Percentiles rank a stretch among this genome's conserved stretches.
Evolutionary conservation across 2,329 filamentous ascomycete genomes (phyloP).

Genomic region (Leptographium radiaticola): DNA sequence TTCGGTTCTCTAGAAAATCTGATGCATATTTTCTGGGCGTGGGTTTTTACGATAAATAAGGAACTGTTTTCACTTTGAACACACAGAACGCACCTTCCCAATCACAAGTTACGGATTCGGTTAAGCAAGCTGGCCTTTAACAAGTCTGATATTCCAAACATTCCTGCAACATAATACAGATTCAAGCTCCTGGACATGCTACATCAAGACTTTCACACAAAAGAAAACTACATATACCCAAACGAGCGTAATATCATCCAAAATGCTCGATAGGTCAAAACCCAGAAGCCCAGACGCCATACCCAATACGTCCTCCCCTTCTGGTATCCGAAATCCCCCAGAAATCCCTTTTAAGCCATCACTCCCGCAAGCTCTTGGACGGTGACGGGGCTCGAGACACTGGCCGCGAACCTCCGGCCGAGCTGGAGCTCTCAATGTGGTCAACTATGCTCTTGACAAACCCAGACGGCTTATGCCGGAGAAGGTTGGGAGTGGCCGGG

Average conservation of each 20-base stretch:
- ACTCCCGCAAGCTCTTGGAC: background rate
- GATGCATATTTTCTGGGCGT: no score
- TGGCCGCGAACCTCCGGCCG: background rate
- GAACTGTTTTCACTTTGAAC: no score
- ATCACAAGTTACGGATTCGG: no score
- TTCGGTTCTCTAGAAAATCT: no score
- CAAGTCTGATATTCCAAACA: background rate
- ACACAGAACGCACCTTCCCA: no score
- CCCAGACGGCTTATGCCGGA: constrained; percentile 6
- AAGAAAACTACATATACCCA: background rate
- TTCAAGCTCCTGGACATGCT: background rate
- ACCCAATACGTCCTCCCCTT: background rate
- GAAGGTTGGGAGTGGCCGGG: constrained; percentile 10
- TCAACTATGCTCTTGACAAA: constrained; percentile 42
- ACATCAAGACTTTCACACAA: background rate
- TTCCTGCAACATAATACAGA: background rate
- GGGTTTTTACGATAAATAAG: no score
- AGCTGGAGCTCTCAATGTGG: constrained; percentile 28
- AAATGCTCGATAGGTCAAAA: background rate
- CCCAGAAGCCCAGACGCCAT: background rate
- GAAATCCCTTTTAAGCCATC: background rate
- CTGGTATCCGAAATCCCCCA: background rate
- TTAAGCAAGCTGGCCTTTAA: no score
- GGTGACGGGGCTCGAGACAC: background rate
- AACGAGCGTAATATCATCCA: background rate